phyloP scores from a whole-genome alignment of 257 asterid species.

The Solanum microdontum region DNA sequence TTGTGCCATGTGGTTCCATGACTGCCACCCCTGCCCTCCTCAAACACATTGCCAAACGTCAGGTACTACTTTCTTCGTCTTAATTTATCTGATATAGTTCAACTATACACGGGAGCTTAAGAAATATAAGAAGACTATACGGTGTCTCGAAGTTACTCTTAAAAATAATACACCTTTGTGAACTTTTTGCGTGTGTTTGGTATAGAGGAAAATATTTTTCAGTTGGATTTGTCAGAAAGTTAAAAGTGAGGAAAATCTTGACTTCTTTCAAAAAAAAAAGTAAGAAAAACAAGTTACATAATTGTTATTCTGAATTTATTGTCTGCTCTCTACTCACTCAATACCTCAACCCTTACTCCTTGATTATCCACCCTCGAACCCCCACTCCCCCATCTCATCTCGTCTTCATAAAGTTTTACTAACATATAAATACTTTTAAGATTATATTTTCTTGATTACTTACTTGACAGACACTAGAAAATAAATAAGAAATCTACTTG shows the following conservation, averaged over 20 bases:
- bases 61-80: constrained; percentile 17
- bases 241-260: neutral
- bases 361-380: neutral
- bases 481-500: too few relatives aligned
- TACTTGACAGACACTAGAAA: fast-evolving
- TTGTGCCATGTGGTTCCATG: constrained; percentile 58
- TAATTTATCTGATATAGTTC: too few relatives aligned
- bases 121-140: neutral
- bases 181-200: too few relatives aligned
- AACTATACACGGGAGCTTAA: too few relatives aligned
- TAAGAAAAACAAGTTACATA: neutral
- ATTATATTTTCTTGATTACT: too few relatives aligned
- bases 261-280: too few relatives aligned
- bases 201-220: too few relatives aligned
- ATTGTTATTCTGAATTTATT: too few relatives aligned
- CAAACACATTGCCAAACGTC: constrained; percentile 69
- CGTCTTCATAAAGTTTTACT: neutral
- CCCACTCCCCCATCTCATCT: neutral
- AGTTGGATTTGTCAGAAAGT: fast-evolving
- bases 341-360: neutral
- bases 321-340: neutral
- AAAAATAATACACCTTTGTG: neutral
- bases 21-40: constrained; percentile 67
- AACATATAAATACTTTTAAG: too few relatives aligned
- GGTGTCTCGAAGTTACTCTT: too few relatives aligned